phyloP scores from a whole-genome alignment of 106 monocot genomes.

The Allium fistulosum region DNA sequence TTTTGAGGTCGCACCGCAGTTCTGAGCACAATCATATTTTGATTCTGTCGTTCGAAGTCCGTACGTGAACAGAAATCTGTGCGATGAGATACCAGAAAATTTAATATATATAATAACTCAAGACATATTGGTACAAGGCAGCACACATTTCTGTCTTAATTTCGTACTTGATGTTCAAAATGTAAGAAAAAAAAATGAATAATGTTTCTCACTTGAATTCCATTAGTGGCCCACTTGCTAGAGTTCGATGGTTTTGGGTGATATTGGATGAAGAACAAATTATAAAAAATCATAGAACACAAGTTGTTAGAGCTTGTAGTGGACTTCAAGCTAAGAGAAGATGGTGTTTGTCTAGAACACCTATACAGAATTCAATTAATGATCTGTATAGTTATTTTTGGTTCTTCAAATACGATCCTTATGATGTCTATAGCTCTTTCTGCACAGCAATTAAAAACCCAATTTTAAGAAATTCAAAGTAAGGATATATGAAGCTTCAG shows the following conservation, averaged over 20 bases:
- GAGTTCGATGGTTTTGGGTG: slow-evolving; percentile 89
- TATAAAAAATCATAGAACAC: slow-evolving; percentile 86
- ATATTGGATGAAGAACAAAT: slow-evolving; percentile 92
- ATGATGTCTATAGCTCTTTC: slow-evolving; percentile 58
- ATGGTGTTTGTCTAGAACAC: slow-evolving; percentile 96
- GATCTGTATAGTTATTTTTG: slow-evolving; percentile 89
- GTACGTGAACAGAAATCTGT: too few relatives aligned
- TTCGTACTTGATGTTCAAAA: too few relatives aligned
- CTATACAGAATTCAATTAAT: slow-evolving; percentile 91
- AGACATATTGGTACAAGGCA: too few relatives aligned
- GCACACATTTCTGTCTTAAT: too few relatives aligned
- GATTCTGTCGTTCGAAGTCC: too few relatives aligned
- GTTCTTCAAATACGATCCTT: slow-evolving; percentile 85
- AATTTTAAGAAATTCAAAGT: slow-evolving; percentile 47
- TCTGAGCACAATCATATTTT: too few relatives aligned
- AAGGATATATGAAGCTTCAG: slow-evolving; percentile 84
- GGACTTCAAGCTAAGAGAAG: slow-evolving; percentile 85
- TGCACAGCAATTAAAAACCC: slow-evolving; percentile 61
- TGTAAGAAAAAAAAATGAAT: slow-evolving; percentile 12
- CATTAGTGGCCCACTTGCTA: slow-evolving; percentile 73
- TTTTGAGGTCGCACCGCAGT: too few relatives aligned
- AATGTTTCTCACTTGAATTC: slow-evolving; percentile 26
- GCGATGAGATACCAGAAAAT: too few relatives aligned
- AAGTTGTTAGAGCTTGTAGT: slow-evolving; percentile 82
- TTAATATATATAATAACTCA: too few relatives aligned